Conservation (phyloP, 129 eudicot species). For the Artemisia annua region DNA sequence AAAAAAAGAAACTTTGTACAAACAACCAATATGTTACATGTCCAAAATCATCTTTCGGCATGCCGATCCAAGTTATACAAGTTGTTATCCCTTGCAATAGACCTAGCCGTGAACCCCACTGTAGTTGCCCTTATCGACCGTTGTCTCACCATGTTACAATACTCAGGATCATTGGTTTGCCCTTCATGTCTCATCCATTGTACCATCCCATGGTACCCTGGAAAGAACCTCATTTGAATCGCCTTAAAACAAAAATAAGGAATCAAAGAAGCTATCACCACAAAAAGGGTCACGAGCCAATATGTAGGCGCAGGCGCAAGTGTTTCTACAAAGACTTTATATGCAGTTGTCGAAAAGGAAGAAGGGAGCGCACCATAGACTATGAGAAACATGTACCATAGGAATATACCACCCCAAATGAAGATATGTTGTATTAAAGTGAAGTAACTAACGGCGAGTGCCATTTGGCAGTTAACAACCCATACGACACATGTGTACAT, state of each 20-base stretch:
- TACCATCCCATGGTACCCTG: slow-evolving; percentile 50
- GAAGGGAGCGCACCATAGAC: slow-evolving; percentile 44
- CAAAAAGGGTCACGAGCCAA: slow-evolving; percentile 51
- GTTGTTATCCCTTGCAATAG: slow-evolving; percentile 35
- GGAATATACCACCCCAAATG: slow-evolving; percentile 52
- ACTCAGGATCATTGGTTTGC: slow-evolving; percentile 38
- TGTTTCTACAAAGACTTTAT: slow-evolving; percentile 45
- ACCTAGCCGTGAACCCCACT: slow-evolving; percentile 48
- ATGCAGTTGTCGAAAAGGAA: slow-evolving; percentile 44
- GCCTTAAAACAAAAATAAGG: slow-evolving; percentile 47
- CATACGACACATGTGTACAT: slow-evolving; percentile 62
- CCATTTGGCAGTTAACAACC: slow-evolving; percentile 74
- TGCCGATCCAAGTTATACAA: slow-evolving; percentile 27
- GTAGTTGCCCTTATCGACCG: slow-evolving; percentile 32
- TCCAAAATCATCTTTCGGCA: slow-evolving; percentile 20
- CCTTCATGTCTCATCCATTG: slow-evolving; percentile 52
- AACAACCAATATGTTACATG: neutral
- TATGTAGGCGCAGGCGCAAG: slow-evolving; percentile 43
- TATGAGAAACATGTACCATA: slow-evolving; percentile 65
- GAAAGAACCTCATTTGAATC: slow-evolving; percentile 49
- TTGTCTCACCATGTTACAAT: slow-evolving; percentile 37
- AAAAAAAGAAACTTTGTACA: slow-evolving; percentile 9
- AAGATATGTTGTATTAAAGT: slow-evolving; percentile 57
- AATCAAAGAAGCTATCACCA: slow-evolving; percentile 34
- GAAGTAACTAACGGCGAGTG: slow-evolving; percentile 58